These are phyloP conservation scores for Geotrichum reessii DNA, from an alignment of 1,139 yeast genomes.

Conservation along the genomic window DNA sequence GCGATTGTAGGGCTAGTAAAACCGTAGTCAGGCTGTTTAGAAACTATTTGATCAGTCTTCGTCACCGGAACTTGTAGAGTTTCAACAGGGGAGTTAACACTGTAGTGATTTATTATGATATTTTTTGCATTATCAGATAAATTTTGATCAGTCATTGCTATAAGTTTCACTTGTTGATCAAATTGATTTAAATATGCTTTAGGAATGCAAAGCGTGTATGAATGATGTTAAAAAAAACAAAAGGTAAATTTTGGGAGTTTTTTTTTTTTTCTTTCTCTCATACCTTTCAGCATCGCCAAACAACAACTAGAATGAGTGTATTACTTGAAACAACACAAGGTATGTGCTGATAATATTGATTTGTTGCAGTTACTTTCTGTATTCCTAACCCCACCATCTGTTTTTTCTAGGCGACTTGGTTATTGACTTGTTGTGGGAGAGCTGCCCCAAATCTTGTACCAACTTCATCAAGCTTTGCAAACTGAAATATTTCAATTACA, in stretches of 20 bases:
- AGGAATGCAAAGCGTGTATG: neutral
- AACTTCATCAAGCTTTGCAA: conserved; percentile 55
- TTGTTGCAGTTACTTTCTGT: neutral
- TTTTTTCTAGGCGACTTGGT: conserved; percentile 42
- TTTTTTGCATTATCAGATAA: too few relatives aligned
- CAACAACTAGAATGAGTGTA: conserved; percentile 45
- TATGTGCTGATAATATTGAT: conserved; percentile 22
- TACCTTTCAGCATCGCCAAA: neutral
- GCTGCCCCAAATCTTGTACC: conserved; percentile 39
- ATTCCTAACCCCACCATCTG: neutral
- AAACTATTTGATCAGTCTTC: neutral
- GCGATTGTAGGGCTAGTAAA: conserved; percentile 7
- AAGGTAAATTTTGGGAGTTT: neutral
- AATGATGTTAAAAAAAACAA: neutral
- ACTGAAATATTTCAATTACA: conserved; percentile 48
- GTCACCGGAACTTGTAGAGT: conserved; percentile 1
- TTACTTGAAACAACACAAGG: conserved; percentile 53
- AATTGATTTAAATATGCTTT: neutral
- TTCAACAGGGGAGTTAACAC: neutral
- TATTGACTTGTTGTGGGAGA: conserved; percentile 44
- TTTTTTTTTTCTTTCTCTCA: neutral
- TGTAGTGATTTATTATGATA: neutral
- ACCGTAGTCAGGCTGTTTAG: neutral
- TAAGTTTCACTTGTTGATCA: neutral
- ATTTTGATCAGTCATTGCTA: neutral